Base-by-base conservation (phyloP, 768 basidiomycete genomes). In the Botryobasidium botryosum region DNA sequence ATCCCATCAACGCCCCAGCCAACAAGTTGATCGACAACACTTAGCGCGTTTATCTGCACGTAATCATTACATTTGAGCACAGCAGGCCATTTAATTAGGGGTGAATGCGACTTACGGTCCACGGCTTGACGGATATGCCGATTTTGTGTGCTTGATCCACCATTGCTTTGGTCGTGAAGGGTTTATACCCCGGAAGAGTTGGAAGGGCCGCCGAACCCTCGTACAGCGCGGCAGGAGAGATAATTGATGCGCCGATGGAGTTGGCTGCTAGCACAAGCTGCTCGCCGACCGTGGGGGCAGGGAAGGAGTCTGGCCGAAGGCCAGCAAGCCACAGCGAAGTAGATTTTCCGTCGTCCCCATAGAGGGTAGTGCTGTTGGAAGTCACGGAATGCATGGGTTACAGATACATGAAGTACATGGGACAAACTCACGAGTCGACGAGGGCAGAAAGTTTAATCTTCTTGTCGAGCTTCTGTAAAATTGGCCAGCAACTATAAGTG, bases 261-360 rank as follows among this genome's bases (percentile, higher is more conserved):
- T 66, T 64, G 3, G 81, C 83, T 3, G 82, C 83, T 52, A 76
- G 70, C 8, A 72, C 79, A 36, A 85, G 66, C 56, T 71, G 70
- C 42, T 67, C 65, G 24, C 68, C 72, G 21, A 70, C 51, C 4
- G 73, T 70, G 5, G 69, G 63, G 1, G 79, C 84, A 8, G 71
- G 66, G 58, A 83, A 82, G n/a, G 59, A 56, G 44, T 73, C 65
- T 25, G 83, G 63, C 38, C 71, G 64, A 20, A 80, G 59, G 12
- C 80, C 81, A 18, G 71, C 79, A 23, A 81, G 64, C 82, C 81
- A 86, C 1, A 70, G 68, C 6, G 74, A 76, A 1, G 66, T 62
- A 1, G 55, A 62, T 43, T 67, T 64, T 45, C 56, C 55, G 45
- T 68, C 63, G n/a, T 59, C 54, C 56, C 51, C 53, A 43, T 35